Evolutionary conservation across 108 stramenopile genomes (phyloP), one percentile per base, ranked within the genome.

Genomic region (Nitzschia palea): DNA sequence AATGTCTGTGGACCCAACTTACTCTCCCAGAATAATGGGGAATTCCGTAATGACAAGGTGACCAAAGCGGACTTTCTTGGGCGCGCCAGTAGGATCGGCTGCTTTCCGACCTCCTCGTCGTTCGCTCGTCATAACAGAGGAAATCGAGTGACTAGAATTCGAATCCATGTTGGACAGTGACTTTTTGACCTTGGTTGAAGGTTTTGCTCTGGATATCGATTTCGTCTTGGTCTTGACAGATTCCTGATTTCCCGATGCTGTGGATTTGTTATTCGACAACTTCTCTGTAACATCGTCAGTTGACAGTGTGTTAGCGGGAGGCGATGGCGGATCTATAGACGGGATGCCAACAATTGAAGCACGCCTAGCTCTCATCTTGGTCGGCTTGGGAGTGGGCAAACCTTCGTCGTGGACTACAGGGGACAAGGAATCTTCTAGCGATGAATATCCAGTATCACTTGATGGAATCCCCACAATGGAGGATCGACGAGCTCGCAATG

Each of bases 21-120:
- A 26, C 55, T 66, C 65, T 23, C 65, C 65, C 34, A 66, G 53
- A 28, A 66, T 66, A 12, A 66, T 66, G 5, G 65, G 65, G 23
- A 66, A 66, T 29, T 66, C 65, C 5, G 52, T 66, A 28, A 66
- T 66, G 17, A 54, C 36, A 17, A 66, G 22, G 23, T 48, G 4
- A 3, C 53, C 53, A 34, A 54, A 66, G 2, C 53, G 65, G 3
- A 55, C 65, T 18, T 37, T 28, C 35, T 54, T 66, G 44, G 47
- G 44, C 33, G 5, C 22, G 8, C 6, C 58, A 6, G 22, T 14
- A 8, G 54, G 29, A 10, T 5, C 8, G n/a, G 15, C 17, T 18
- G 47, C 47, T 18, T 48, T 48, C 17, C 15, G 47, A 48, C 47
- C 15, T 4, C 47, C 47, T 20, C 37, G 37, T 6, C 37, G 37